Conservation (phyloP, 352 stramenopile species). For the Globisporangium orthogonon region DNA sequence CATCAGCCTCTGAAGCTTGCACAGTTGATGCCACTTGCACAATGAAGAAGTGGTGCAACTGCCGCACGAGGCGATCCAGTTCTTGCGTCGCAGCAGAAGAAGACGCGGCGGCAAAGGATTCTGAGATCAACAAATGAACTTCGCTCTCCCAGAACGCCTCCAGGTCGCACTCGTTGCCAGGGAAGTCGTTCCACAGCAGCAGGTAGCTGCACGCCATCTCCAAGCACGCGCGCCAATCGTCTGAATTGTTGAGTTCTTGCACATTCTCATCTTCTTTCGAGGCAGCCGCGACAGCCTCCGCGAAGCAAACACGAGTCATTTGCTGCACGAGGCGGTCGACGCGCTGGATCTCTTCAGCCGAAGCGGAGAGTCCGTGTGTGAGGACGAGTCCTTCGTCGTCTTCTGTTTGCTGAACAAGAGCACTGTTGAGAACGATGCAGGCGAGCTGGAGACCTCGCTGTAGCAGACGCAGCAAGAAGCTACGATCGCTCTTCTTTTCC, state of each 20-base stretch:
- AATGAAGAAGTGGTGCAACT: slow-evolving; percentile 44
- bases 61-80: slow-evolving; percentile 15
- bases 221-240: slow-evolving; percentile 17
- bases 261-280: not conserved
- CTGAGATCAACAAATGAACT: slow-evolving; percentile 17
- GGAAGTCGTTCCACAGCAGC: slow-evolving; percentile 27
- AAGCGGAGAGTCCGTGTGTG: not conserved
- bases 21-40: slow-evolving; percentile 18
- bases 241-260: not conserved
- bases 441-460: slow-evolving; percentile 54
- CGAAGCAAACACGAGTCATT: slow-evolving; percentile 30
- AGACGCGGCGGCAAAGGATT: not conserved
- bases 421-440: slow-evolving; percentile 14
- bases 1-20: not conserved
- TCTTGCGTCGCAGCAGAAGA: slow-evolving; percentile 1
- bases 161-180: slow-evolving; percentile 18
- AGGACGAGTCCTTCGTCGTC: not conserved
- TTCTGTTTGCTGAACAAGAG: not conserved
- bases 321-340: slow-evolving; percentile 18
- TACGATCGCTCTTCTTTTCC: slow-evolving; percentile 45
- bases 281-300: slow-evolving; percentile 14
- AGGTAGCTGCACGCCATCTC: slow-evolving; percentile 47
- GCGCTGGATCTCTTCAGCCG: not conserved
- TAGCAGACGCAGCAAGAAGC: slow-evolving; percentile 48
- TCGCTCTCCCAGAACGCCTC: slow-evolving; percentile 33